These are phyloP conservation scores for Thermoascus crustaceus DNA, from an alignment of 2,329 filamentous ascomycete genomes.

Conservation along the genomic window DNA sequence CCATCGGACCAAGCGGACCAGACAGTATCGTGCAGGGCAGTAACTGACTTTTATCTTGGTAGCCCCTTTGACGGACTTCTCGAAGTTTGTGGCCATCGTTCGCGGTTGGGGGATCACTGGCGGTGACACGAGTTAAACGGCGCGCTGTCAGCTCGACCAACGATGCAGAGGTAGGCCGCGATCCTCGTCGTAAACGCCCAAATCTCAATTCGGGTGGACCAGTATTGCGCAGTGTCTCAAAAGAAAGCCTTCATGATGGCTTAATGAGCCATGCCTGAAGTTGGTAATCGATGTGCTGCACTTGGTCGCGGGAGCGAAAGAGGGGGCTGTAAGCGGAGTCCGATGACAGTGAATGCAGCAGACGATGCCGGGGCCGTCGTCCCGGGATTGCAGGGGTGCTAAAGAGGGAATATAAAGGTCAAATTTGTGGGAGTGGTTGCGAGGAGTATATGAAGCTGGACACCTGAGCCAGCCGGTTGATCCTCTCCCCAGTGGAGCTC, in stretches of 20 bases:
- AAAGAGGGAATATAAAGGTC: too few species aligned
- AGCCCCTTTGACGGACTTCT: slow-evolving; percentile 98
- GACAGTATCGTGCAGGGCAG: background rate
- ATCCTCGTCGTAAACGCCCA: background rate
- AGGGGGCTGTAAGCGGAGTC: background rate
- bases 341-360: background rate
- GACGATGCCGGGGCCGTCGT: too few species aligned
- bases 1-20: slow-evolving; percentile 2
- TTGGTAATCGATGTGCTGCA: background rate
- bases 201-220: background rate
- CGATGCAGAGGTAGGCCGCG: too few species aligned
- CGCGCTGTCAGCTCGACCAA: background rate
- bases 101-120: slow-evolving; percentile 2
- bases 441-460: background rate
- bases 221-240: background rate
- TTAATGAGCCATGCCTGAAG: slow-evolving; percentile 1
- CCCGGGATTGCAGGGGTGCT: too few species aligned
- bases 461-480: background rate
- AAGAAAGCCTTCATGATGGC: background rate
- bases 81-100: slow-evolving; percentile 58
- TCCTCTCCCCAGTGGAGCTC: slow-evolving; percentile 1
- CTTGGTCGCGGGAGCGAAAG: background rate
- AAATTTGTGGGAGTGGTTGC: too few species aligned
- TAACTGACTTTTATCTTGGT: slow-evolving; percentile 84
- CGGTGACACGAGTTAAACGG: background rate